Percentiles rank a stretch among this genome's conserved stretches.
These are phyloP conservation scores for Saprolegnia parasitica DNA, from an alignment of 352 stramenopile species.

Conservation along the genomic window DNA sequence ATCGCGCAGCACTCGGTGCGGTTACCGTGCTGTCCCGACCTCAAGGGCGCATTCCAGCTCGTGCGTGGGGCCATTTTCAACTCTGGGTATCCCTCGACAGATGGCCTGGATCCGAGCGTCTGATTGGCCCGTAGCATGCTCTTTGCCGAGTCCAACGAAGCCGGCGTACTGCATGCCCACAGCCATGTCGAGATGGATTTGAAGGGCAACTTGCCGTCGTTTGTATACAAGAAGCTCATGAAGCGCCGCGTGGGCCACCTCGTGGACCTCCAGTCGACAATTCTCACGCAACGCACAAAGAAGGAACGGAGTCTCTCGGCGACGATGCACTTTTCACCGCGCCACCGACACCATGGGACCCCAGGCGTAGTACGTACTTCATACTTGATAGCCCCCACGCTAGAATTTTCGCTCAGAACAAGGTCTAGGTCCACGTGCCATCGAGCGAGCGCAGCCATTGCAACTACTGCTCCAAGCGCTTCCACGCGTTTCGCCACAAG, in stretches of 20 bases:
- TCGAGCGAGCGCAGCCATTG: background rate
- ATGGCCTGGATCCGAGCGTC: background rate
- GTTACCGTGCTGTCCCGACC: constrained; percentile 10
- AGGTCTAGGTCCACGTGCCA: background rate
- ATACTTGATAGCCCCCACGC: too few relatives aligned
- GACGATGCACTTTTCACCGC: too few relatives aligned
- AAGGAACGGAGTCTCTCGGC: too few relatives aligned
- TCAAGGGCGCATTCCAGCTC: background rate
- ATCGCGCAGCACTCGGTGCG: constrained; percentile 14
- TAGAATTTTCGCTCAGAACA: too few relatives aligned
- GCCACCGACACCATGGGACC: too few relatives aligned
- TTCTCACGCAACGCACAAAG: background rate
- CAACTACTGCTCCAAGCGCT: constrained; percentile 1
- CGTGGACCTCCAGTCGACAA: background rate
- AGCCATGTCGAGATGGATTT: constrained; percentile 14
- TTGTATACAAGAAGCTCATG: background rate
- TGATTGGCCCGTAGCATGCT: background rate
- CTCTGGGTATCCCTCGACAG: constrained; percentile 1
- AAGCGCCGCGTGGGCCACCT: background rate
- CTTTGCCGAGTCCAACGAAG: background rate
- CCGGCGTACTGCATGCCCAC: background rate
- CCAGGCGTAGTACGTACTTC: too few relatives aligned
- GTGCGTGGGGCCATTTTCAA: constrained; percentile 7
- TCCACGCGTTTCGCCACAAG: constrained; percentile 15
- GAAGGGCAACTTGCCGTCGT: background rate